Evolutionary conservation across 2,329 filamentous ascomycete species (phyloP).

Genomic region (Paecilomyces fulvus): DNA sequence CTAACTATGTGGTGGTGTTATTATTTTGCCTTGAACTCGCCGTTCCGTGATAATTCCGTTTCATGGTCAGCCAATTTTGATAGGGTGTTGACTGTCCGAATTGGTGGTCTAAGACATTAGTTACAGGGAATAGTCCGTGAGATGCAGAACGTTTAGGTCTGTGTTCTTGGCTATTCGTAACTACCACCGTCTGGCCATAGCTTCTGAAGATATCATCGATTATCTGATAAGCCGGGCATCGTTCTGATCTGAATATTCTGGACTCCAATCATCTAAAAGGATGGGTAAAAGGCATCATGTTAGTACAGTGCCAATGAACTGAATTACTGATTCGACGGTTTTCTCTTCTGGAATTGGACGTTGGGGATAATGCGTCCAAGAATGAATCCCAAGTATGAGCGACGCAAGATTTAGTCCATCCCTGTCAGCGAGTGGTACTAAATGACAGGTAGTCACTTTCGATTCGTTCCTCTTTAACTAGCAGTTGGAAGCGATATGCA

Average conservation of each 20-base stretch:
- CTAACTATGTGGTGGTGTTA: no score
- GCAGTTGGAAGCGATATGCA: not conserved
- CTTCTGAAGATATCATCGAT: not conserved
- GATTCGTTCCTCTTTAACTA: not conserved
- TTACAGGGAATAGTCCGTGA: no score
- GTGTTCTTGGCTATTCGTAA: no score
- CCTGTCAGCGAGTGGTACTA: not conserved
- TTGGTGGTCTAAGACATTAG: no score
- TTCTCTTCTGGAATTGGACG: not conserved
- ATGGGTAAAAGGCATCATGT: no score
- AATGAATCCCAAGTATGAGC: not conserved
- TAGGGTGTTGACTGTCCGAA: no score
- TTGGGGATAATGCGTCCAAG: not conserved
- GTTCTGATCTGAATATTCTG: not conserved
- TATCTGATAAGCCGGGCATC: not conserved
- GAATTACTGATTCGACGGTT: not conserved
- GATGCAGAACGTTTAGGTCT: no score
- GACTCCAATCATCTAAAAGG: not conserved
- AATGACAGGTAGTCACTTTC: not conserved
- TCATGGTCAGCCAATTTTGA: no score
- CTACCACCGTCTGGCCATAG: not conserved
- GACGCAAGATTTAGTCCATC: not conserved
- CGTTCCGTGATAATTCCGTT: no score
- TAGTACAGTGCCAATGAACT: no score
- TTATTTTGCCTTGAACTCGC: no score